Evolutionary conservation across 2,329 filamentous ascomycete species (phyloP).

Genomic region (Rutstroemia sp.): DNA sequence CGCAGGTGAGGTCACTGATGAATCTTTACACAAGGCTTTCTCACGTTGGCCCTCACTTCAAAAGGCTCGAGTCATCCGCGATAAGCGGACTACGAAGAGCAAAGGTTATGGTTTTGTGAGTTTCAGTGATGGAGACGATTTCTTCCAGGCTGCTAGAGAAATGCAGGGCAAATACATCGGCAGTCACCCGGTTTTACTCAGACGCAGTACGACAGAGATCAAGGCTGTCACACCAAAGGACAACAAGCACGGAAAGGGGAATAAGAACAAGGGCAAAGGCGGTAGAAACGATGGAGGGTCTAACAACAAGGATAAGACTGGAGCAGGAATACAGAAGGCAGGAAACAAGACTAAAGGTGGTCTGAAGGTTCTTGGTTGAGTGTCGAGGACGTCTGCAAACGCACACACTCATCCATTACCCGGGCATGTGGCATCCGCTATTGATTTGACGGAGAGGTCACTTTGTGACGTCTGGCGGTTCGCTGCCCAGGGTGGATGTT

Average conservation of each 20-base stretch:
- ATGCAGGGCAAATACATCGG: slow-evolving; percentile 99
- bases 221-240: slow-evolving; percentile 65
- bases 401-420: too few relatives aligned
- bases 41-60: slow-evolving; percentile 79
- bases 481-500: too few relatives aligned
- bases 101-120: slow-evolving; percentile 96
- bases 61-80: slow-evolving; percentile 87
- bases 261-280: slow-evolving; percentile 34
- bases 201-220: slow-evolving; percentile 87
- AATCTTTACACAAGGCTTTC: slow-evolving; percentile 91
- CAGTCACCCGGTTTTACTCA: slow-evolving; percentile 83
- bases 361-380: slow-evolving; percentile 51
- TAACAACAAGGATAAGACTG: slow-evolving; percentile 32
- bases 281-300: slow-evolving; percentile 31
- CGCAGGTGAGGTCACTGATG: slow-evolving; percentile 94
- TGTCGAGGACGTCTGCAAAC: neutral
- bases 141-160: slow-evolving; percentile 91
- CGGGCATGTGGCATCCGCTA: too few relatives aligned
- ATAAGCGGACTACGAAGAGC: slow-evolving; percentile 93
- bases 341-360: slow-evolving; percentile 63
- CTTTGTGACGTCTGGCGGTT: too few relatives aligned
- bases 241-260: slow-evolving; percentile 39
- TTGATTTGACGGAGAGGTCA: too few relatives aligned
- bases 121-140: slow-evolving; percentile 91
- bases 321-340: slow-evolving; percentile 51